Evolutionary conservation across 176 grass and related monocot genomes (phyloP), one percentile per base, ranked within the genome.

Genomic region (Panicum miliaceum): DNA sequence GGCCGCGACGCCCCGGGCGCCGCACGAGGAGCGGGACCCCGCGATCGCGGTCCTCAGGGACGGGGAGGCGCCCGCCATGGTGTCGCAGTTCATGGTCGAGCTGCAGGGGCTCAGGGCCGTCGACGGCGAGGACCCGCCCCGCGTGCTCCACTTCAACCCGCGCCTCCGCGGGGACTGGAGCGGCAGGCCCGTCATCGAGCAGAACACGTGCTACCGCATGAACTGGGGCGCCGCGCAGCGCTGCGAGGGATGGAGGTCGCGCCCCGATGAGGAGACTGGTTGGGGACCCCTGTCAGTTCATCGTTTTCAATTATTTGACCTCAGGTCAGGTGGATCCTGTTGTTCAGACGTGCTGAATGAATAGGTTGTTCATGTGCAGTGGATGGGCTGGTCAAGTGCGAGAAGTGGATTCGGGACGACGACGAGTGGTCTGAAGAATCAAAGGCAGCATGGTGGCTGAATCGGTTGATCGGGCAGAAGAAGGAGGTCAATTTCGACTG

Each of bases 171-270:
- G 92, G 13, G 92, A 94, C 86, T 94, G 90, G 83, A 91, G 83
- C 32, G 81, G 84, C 23, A 89, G 71, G 16, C 92, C 89, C 1
- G 87, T 91, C 8, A 91, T 94, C 69, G 89, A 94, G 81, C 89
- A 82, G 72, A 94, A 94, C 58, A 94, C 89, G n/a, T 94, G 92
- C 84, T 91, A 94, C 79, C 85, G 92, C 9, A 94, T 94, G 92
- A 90, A 91, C 71, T 94, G 92, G 92, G 89, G 89, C 36, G 60
- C 42, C 56, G 57, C 92, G 48, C 84, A 87, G 54, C 92, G 92
- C 3, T 94, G 92, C 16, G 89, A 90, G 12, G 92, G 92, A 1
- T 83, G 64, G 84, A 88, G 72, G 59, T 88, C 92, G 12, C 68
- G n/a, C 42, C 57, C 53, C 20, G 72, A 86, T 15, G 89, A 94